phyloP scores from a whole-genome alignment of 1,284 basidiomycete species.

The Leccinum proliferum region DNA sequence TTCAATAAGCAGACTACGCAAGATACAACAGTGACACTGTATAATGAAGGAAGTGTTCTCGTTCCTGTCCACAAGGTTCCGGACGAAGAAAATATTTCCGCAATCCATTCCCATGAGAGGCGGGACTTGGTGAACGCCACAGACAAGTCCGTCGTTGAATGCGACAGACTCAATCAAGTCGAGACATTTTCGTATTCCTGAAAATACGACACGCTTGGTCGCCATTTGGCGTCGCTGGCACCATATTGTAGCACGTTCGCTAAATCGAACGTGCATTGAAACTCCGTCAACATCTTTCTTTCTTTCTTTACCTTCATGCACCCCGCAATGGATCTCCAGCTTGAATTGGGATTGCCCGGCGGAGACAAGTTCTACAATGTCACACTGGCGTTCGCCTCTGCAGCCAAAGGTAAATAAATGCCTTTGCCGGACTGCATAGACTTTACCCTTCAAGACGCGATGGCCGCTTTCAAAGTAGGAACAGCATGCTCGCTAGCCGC shows the following conservation, averaged over 20 bases:
- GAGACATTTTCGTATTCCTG: conserved; percentile 57
- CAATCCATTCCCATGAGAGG: conserved; percentile 5
- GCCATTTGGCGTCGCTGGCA: no score
- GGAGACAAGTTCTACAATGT: conserved; percentile 57
- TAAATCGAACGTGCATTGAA: no score
- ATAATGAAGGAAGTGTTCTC: conserved; percentile 33
- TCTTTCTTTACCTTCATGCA: not conserved
- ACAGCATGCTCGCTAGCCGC: no score
- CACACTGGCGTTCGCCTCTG: conserved; percentile 50
- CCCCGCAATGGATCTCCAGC: conserved; percentile 19
- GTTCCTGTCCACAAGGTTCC: not conserved
- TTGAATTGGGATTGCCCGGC: conserved; percentile 40
- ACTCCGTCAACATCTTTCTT: conserved; percentile 18
- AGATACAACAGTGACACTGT: conserved; percentile 32
- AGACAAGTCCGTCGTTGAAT: conserved; percentile 13
- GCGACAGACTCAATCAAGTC: conserved; percentile 26
- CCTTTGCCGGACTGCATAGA: conserved; percentile 14
- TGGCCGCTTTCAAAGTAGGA: no score
- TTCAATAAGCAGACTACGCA: conserved; percentile 29
- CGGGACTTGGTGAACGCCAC: not conserved
- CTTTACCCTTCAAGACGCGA: no score
- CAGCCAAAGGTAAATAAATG: conserved; percentile 42
- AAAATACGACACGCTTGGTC: no score
- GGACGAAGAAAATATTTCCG: conserved; percentile 14
- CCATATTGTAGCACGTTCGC: no score